phyloP scores from a whole-genome alignment of 441 rosid genomes.

The Kokia cookei region DNA sequence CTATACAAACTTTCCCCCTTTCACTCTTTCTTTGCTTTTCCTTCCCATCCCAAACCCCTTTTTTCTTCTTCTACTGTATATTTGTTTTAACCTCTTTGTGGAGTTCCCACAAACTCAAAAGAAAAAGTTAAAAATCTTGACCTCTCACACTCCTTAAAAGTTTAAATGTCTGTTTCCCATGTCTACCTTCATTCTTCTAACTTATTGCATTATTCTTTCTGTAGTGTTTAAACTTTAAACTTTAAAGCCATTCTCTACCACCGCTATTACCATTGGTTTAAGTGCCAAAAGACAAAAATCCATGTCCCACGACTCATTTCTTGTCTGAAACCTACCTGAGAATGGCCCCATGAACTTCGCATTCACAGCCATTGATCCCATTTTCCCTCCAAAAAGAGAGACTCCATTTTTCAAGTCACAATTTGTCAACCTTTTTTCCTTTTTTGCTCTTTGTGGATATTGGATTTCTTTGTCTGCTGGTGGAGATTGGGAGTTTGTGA shows the following conservation, averaged over 20 bases:
- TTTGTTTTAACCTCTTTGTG: background rate
- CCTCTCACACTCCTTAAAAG: conserved; percentile 21
- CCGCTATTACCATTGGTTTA: conserved; percentile 10
- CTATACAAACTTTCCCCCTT: background rate
- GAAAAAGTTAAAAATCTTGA: conserved; percentile 29
- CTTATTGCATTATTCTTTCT: background rate
- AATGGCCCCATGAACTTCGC: background rate
- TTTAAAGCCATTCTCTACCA: conserved; percentile 10
- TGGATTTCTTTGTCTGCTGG: conserved; percentile 11
- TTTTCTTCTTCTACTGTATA: background rate
- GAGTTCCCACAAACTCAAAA: conserved; percentile 32
- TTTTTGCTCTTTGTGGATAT: background rate
- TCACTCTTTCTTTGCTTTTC: background rate
- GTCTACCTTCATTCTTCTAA: conserved; percentile 1
- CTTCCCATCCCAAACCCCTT: background rate
- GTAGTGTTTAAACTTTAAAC: background rate
- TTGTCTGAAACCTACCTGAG: background rate
- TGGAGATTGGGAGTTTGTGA: conserved; percentile 1
- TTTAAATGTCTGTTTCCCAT: conserved; percentile 13
- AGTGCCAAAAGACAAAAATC: conserved; percentile 14
- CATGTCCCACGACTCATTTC: background rate
- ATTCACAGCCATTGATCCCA: background rate
- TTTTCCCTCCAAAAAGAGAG: conserved; percentile 5
- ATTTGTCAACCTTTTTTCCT: background rate
- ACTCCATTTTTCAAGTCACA: background rate